Evolutionary conservation across 2,329 filamentous ascomycete genomes (phyloP), one percentile per base, ranked within the genome.

Genomic region (Talaromyces sp.): DNA sequence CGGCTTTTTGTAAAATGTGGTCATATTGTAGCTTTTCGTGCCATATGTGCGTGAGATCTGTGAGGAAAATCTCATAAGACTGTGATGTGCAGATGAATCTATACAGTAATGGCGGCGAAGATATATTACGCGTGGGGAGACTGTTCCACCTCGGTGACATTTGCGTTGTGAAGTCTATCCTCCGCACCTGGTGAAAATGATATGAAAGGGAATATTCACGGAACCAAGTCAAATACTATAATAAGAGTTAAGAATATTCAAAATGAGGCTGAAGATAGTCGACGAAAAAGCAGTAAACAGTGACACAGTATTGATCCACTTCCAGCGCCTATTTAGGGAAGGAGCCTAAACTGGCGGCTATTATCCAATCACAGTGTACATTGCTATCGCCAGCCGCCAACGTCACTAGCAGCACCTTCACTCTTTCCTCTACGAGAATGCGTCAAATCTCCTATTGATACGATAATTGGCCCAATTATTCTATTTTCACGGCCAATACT

Each of bases 31-130:
- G 69, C 19, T 73, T 75, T 71, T 87, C 84, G 33, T 78, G 78
- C 87, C 87, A 89, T 24, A 89, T 76, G 66, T 82, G 78, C 67
- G 80, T 83, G 45, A 89, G 76, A 71, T 89, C 87, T 24, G 86
- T 88, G 22, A 89, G 72, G 67, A 80, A 79, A 22, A 89, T 72
- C 14, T 77, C 78, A 72, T 87, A 87, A 63, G 80, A 80, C 56
- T 73, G 68, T 31, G 70, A 64, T 33, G 72, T 71, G 65, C 73
- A 70, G 13, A 67, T 69, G 63, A 77, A 80, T 60, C 73, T 76
- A 67, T 75, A 79, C 11, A 81, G 74, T 24, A 82, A 73, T 10
- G 75, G 74, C 16, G 79, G 79, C 45, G 65, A 50, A 59, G 67
- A 65, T 10, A 69, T 64, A 22, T 68, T 69, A 16, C 71, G 62